phyloP scores from a whole-genome alignment of 164 flowering plant species.

The Liquidambar formosana region DNA sequence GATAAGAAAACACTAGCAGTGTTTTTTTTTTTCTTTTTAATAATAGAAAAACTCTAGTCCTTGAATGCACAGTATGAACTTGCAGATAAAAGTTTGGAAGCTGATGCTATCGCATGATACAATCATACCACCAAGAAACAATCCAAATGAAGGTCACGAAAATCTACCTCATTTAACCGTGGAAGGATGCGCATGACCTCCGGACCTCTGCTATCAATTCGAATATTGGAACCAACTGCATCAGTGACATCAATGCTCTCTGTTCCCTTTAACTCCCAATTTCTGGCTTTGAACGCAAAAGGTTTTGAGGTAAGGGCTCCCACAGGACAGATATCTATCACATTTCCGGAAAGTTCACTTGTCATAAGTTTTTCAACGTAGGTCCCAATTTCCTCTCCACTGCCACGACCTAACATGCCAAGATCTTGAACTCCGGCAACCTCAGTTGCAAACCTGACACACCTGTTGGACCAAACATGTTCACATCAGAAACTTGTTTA shows the following conservation, averaged over 20 bases:
- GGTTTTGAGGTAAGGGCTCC: conserved; percentile 99
- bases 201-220: conserved; percentile 98
- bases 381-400: conserved; percentile 99
- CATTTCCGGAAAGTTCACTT: conserved; percentile 98
- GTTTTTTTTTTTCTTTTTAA: too few species aligned
- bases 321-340: conserved; percentile 98
- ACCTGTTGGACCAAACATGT: conserved; percentile 47
- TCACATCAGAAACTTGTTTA: conserved; percentile 10
- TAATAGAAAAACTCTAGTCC: too few species aligned
- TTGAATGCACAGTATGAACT: not conserved
- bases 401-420: conserved; percentile 99
- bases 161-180: conserved; percentile 85
- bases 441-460: conserved; percentile 98
- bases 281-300: conserved; percentile 97
- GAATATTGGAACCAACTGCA: conserved; percentile 97
- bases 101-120: not conserved
- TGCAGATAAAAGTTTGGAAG: not conserved
- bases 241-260: conserved; percentile 97
- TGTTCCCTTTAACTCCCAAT: conserved; percentile 96
- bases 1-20: not conserved
- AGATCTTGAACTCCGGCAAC: conserved; percentile 98
- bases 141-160: not conserved
- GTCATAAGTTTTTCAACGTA: conserved; percentile 98
- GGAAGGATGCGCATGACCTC: conserved; percentile 97
- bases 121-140: not conserved